Base-by-base conservation (phyloP, 2,329 filamentous ascomycete species). In the Penicillium freii region DNA sequence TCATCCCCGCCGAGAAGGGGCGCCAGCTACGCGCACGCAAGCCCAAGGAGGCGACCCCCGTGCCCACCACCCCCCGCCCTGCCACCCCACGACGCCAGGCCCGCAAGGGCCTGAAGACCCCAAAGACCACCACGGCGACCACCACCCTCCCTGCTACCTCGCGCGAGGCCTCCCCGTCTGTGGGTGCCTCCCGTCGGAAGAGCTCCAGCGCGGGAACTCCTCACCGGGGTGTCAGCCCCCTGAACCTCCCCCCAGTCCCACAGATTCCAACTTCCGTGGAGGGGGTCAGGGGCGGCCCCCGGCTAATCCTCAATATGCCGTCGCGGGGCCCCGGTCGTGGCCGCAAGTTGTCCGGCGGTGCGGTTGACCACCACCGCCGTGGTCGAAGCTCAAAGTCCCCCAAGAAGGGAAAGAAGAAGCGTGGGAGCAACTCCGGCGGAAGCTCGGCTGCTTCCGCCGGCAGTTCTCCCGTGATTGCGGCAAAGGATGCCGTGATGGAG, bases 21-120 rank as follows among this genome's bases (percentile, higher is more conserved):
- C 82, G 88, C 57, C 87, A 91, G 60, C 78, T 94, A 52, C 84
- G 92, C 33, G 86, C 88, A 56, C 84, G 91, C 59, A 91, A 88
- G 69, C 69, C 77, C 11, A 81, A 78, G 39, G 38, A 50, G 13
- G 29, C 39, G 58, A 67, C 71, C 1, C 70, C 73, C 0, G 62
- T 67, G 1, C 77, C 78, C 13, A 73, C 80, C 8, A 86, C 81
- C 52, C 76, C 83, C 4, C 76, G 80, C n/a, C 79, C 81, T 10
- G 77, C 80, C n/a, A 79, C 81, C 2, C 80, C 82, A 13, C 81
- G 82, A 49, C 80, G 80, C 38, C 77, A 80, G 5, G 76, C 77
- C 55, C 78, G 77, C 62, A 66, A 71, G 5, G 76, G 77, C 53
- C 78, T 76, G 62, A 66, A 71, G 54, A 80, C 76, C 62, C 82